Conservation (phyloP, 176 grass and related monocot genomes). For the Oryza glaberrima region DNA sequence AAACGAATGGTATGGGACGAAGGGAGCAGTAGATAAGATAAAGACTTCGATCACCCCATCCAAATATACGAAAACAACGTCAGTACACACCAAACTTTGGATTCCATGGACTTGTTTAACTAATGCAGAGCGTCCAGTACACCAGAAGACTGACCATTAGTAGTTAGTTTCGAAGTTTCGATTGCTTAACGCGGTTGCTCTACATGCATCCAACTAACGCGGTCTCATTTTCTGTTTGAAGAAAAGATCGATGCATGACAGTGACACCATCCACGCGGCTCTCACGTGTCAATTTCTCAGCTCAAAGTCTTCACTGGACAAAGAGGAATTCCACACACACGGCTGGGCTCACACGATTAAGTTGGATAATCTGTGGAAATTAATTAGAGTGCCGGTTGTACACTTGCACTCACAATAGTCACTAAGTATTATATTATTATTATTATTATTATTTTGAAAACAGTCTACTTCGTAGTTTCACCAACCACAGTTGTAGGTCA, state of each 20-base stretch:
- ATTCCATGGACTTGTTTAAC: not conserved
- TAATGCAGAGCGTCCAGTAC: not conserved
- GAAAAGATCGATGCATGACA: not conserved
- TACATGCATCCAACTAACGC: not conserved
- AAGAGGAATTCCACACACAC: not conserved
- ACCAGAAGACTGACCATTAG: not conserved
- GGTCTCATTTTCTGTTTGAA: not conserved
- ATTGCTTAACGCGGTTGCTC: constrained; percentile 37
- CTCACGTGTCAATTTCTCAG: not conserved
- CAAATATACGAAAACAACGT: not conserved
- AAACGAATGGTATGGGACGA: too few species aligned
- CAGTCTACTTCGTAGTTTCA: not conserved
- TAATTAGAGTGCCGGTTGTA: too few species aligned
- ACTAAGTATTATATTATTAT: too few species aligned
- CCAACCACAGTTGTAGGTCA: not conserved
- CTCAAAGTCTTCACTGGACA: not conserved
- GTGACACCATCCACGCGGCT: not conserved
- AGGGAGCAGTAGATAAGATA: too few species aligned
- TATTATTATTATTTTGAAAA: too few species aligned
- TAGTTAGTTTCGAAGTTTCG: not conserved
- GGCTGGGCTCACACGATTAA: not conserved
- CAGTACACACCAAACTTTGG: not conserved
- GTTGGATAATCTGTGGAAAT: not conserved
- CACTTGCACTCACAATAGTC: too few species aligned
- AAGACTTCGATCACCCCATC: not conserved